Percentiles rank a stretch among this genome's conserved stretches.
Conservation (phyloP, 257 asterid species). For the Lithospermum erythrorhizon region DNA sequence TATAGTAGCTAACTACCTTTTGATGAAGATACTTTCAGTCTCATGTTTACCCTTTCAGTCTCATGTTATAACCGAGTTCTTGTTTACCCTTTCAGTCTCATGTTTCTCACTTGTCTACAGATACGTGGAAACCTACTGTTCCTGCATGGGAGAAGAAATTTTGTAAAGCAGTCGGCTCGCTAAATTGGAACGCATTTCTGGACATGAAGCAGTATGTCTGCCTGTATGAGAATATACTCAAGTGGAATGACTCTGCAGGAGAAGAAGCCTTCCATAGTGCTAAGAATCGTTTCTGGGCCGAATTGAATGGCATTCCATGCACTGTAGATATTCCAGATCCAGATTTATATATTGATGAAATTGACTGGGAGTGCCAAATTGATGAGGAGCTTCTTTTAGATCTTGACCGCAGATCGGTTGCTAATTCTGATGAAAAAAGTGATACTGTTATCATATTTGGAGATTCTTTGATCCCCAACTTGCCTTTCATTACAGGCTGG, state of each 20-base stretch:
- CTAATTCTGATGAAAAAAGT: slow-evolving; percentile 15
- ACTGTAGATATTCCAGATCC: slow-evolving; percentile 44
- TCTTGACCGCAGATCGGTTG: slow-evolving; percentile 20
- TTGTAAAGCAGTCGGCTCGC: slow-evolving; percentile 48
- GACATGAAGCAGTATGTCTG: slow-evolving; percentile 38
- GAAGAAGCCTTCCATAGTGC: slow-evolving; percentile 57
- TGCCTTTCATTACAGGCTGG: slow-evolving; percentile 45
- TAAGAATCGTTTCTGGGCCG: slow-evolving; percentile 58
- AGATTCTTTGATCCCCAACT: slow-evolving; percentile 30
- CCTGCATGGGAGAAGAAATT: slow-evolving; percentile 73
- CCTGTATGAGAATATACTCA: slow-evolving; percentile 44
- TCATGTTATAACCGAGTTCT: neutral
- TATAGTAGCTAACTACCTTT: no score
- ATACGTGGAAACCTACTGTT: slow-evolving; percentile 45
- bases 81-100: neutral
- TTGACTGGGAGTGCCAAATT: slow-evolving; percentile 44
- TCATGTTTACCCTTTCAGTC: neutral
- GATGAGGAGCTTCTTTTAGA: slow-evolving; percentile 25
- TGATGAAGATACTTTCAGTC: no score
- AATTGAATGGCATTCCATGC: slow-evolving; percentile 39
- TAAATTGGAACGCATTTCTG: slow-evolving; percentile 52
- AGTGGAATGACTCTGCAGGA: slow-evolving; percentile 75
- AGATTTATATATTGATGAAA: slow-evolving; percentile 44
- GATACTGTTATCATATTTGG: slow-evolving; percentile 54
- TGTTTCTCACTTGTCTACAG: slow-evolving; percentile 17